phyloP scores from a whole-genome alignment of 2,329 filamentous ascomycete species.

The Hypoxylon sp. region DNA sequence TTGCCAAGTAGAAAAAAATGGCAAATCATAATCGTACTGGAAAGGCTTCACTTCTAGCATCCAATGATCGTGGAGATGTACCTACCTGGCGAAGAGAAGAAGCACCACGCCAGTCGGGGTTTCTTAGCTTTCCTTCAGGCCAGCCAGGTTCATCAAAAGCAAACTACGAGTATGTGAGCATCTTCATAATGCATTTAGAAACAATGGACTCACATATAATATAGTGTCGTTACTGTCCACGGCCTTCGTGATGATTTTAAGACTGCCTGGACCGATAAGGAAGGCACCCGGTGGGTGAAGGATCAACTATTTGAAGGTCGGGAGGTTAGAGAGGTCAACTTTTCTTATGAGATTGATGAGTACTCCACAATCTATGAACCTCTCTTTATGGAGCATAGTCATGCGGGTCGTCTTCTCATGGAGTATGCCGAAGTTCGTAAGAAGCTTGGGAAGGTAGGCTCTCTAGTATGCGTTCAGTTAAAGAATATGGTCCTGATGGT shows the following conservation, averaged over 20 bases:
- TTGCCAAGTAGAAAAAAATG: not conserved
- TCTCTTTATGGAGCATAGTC: not conserved
- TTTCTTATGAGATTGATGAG: slow-evolving; percentile 20
- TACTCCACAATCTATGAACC: slow-evolving; percentile 11
- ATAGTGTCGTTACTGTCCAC: slow-evolving; percentile 29
- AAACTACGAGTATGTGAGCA: slow-evolving; percentile 18
- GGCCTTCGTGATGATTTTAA: slow-evolving; percentile 32
- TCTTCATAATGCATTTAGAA: not conserved
- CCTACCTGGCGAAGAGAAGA: not conserved
- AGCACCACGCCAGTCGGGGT: slow-evolving; percentile 4
- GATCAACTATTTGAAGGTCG: slow-evolving; percentile 10
- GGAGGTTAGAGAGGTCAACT: slow-evolving; percentile 17
- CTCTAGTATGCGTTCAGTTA: not conserved
- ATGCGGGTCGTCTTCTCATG: not conserved
- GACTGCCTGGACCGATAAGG: slow-evolving; percentile 23
- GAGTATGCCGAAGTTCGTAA: not conserved
- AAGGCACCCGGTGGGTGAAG: slow-evolving; percentile 20
- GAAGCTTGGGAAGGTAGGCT: not conserved
- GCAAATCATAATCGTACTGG: not conserved
- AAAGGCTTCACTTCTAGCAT: not conserved
- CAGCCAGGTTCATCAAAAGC: slow-evolving; percentile 4
- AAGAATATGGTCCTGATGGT: not conserved
- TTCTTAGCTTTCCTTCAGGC: slow-evolving; percentile 16
- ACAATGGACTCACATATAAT: not conserved
- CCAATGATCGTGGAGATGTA: not conserved